Evolutionary conservation across 768 basidiomycete species (phyloP), one percentile per base, ranked within the genome.

Genomic region (Naganishia randhawae): DNA sequence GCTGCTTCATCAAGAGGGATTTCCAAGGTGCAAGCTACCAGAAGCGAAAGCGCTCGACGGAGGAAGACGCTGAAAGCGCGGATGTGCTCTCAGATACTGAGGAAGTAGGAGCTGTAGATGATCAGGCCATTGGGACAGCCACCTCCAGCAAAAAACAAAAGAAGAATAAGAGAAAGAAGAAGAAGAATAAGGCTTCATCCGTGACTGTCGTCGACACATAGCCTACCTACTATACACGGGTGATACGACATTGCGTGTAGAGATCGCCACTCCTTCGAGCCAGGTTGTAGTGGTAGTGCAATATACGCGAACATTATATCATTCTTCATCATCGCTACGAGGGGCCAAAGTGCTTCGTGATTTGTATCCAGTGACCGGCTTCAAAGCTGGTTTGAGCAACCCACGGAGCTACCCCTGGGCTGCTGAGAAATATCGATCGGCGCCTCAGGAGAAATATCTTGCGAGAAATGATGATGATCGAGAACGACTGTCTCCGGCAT

Each of bases 1-100:
- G 91, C n/a, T 96, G 90, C 78, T 93, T 98, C 77, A 82, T 91
- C n/a, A 69, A 73, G 13, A 63, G 55, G 29, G 65, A 13, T 6
- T 33, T 27, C 17, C n/a, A 42, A 2, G 66, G 16, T 17, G 31
- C 29, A 22, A 17, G 10, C 10, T 13, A 29, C 17, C 51, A 41
- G 66, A 55, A 55, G 25, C 37, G 41, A 31, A 39, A 41, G 41
- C 53, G 41, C 37, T 31, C n/a, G 48, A 22, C 55, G 31, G 48
- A 31, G 54, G 39, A 50, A 19, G 67, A 41, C 35, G 39, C 45
- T 33, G 68, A 52, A 55, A 29, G 19, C 13, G 67, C 25, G 16
- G 48, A 29, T 25, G 35, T 31, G 41, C 50, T 39, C 13, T 19
- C 22, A 14, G 37, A 14, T n/a, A 61, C 41, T 41, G 61, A n/a